Evolutionary conservation across 2,329 filamentous ascomycete species (phyloP).

Genomic region (Anthostomella pinea): DNA sequence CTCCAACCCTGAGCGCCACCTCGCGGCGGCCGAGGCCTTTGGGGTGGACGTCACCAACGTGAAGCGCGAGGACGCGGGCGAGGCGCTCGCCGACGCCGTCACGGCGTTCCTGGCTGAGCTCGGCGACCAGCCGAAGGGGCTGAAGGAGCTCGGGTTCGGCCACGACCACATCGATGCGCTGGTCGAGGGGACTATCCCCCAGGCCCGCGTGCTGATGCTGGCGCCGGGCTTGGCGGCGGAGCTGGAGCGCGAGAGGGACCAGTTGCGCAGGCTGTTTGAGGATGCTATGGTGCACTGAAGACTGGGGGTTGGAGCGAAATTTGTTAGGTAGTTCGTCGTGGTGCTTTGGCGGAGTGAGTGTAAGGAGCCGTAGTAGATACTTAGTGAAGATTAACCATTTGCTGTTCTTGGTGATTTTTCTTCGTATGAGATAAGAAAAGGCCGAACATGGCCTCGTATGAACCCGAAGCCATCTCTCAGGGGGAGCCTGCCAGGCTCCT

Average conservation of each 20-base stretch:
- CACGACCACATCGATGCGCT: slow-evolving; percentile 72
- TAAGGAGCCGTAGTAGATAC: background rate
- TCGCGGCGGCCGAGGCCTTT: slow-evolving; percentile 85
- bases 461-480: too few relatives aligned
- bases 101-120: slow-evolving; percentile 75
- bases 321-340: too few relatives aligned
- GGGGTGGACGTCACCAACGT: slow-evolving; percentile 86
- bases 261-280: slow-evolving; percentile 69
- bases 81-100: slow-evolving; percentile 81
- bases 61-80: slow-evolving; percentile 84
- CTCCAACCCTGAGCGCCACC: slow-evolving; percentile 88
- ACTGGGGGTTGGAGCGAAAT: too few relatives aligned
- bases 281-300: slow-evolving; percentile 43
- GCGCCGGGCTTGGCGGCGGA: slow-evolving; percentile 77
- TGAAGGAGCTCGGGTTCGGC: slow-evolving; percentile 81
- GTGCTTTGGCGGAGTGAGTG: background rate
- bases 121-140: slow-evolving; percentile 84
- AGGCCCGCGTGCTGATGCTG: slow-evolving; percentile 85
- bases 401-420: too few relatives aligned
- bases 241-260: slow-evolving; percentile 66
- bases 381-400: too few relatives aligned
- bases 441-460: too few relatives aligned
- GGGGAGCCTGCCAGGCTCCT: too few relatives aligned
- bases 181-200: slow-evolving; percentile 92
- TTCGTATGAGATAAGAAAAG: too few relatives aligned